Conservation (phyloP, 108 stramenopile genomes). For the Tribonema minus region DNA sequence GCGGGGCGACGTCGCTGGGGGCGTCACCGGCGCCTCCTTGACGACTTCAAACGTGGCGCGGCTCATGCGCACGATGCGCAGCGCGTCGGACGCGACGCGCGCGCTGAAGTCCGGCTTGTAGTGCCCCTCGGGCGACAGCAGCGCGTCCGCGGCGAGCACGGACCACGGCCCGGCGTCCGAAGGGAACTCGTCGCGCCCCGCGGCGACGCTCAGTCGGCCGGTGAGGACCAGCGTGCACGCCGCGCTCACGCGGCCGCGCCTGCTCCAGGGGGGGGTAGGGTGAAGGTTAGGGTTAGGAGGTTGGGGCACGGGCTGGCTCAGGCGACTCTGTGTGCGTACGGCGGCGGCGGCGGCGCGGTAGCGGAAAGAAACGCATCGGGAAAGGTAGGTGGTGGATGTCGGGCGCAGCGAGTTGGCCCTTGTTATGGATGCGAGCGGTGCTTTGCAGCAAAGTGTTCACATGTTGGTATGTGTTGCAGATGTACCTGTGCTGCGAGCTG, state of each 20-base stretch:
- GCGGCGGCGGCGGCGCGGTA: background rate
- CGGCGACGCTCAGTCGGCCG: slow-evolving; percentile 6
- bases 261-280: too few relatives aligned
- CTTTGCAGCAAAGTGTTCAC: too few relatives aligned
- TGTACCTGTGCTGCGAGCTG: too few relatives aligned
- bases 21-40: too few relatives aligned
- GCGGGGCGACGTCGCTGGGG: too few relatives aligned
- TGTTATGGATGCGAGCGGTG: too few relatives aligned
- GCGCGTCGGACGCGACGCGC: slow-evolving; percentile 2
- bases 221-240: slow-evolving; percentile 12
- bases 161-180: slow-evolving; percentile 25
- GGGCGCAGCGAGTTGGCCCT: too few relatives aligned
- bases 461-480: too few relatives aligned
- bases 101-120: slow-evolving; percentile 40
- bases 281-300: too few relatives aligned
- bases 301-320: slow-evolving; percentile 7
- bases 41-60: too few relatives aligned
- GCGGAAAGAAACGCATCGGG: background rate
- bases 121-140: slow-evolving; percentile 13
- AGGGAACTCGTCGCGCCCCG: slow-evolving; percentile 29
- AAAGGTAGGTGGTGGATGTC: too few relatives aligned
- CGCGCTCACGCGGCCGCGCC: slow-evolving; percentile 13
- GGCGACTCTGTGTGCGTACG: background rate
- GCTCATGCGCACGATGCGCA: slow-evolving; percentile 27
- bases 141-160: slow-evolving; percentile 23